Percentiles rank a stretch among this genome's conserved stretches.
phyloP scores from a whole-genome alignment of 177 flowering plant species.

The Vitis hybrid region DNA sequence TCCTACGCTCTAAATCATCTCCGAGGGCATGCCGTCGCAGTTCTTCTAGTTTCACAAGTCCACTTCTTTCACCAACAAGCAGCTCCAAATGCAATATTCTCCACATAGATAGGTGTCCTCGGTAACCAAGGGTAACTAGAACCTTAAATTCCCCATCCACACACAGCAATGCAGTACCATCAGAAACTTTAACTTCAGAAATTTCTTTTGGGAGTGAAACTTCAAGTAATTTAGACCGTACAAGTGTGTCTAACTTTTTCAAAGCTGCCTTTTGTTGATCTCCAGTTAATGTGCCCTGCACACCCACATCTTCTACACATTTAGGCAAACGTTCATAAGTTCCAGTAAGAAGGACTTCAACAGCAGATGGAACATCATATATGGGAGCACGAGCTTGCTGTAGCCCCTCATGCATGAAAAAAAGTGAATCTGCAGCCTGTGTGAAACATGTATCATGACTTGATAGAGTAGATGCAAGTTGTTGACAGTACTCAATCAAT shows the following conservation, averaged over 20 bases:
- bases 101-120: slow-evolving; percentile 93
- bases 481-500: slow-evolving; percentile 89
- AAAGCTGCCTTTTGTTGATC: slow-evolving; percentile 76
- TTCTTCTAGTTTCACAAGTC: slow-evolving; percentile 80
- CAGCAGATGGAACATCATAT: slow-evolving; percentile 96
- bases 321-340: slow-evolving; percentile 82
- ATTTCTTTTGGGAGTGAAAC: slow-evolving; percentile 75
- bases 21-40: slow-evolving; percentile 75
- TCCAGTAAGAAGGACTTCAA: slow-evolving; percentile 84
- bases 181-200: slow-evolving; percentile 73
- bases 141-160: slow-evolving; percentile 95
- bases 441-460: slow-evolving; percentile 96
- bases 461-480: slow-evolving; percentile 86
- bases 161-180: slow-evolving; percentile 73
- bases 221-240: slow-evolving; percentile 86
- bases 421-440: slow-evolving; percentile 94
- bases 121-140: slow-evolving; percentile 89
- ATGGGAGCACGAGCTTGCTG: slow-evolving; percentile 99
- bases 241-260: slow-evolving; percentile 74
- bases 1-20: slow-evolving; percentile 95
- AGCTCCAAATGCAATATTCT: slow-evolving; percentile 91
- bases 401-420: slow-evolving; percentile 95
- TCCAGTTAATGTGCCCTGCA: slow-evolving; percentile 54
- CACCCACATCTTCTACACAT: slow-evolving; percentile 86
- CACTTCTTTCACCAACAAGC: slow-evolving; percentile 91